A percentile compares a stretch with the other conserved stretches of the same genome.
Conservation (phyloP, 345 rosid species). For the Gossypium herbaceum region DNA sequence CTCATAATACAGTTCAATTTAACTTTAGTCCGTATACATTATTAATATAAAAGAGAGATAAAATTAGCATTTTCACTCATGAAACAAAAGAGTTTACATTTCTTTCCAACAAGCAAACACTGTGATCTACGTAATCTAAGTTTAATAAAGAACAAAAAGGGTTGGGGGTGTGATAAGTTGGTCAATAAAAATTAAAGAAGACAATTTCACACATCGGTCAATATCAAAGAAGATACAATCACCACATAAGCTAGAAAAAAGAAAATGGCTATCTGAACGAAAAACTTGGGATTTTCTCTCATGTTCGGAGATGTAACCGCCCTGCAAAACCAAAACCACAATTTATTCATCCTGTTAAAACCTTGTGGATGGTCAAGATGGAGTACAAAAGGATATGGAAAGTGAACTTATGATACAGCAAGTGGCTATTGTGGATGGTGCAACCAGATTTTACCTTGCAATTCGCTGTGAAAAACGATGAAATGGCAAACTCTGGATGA, state of each 20-base stretch:
- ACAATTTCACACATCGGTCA: slow-evolving; percentile 68
- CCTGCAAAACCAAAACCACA: slow-evolving; percentile 42
- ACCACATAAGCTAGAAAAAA: slow-evolving; percentile 88
- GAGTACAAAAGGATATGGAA: background rate
- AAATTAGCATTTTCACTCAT: background rate
- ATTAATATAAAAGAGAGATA: background rate
- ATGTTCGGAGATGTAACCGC: slow-evolving; percentile 97
- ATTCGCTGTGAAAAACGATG: slow-evolving; percentile 85
- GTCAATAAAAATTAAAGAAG: background rate
- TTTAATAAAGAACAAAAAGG: background rate
- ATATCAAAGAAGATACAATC: slow-evolving; percentile 88
- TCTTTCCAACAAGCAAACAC: background rate
- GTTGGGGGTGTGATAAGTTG: background rate
- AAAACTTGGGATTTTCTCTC: slow-evolving; percentile 94
- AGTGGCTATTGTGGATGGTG: background rate
- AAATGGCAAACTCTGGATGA: slow-evolving; percentile 94
- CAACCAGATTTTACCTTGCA: slow-evolving; percentile 53
- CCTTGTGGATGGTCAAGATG: background rate
- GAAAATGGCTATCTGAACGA: slow-evolving; percentile 83
- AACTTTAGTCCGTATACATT: background rate
- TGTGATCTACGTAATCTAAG: background rate
- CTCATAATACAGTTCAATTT: background rate
- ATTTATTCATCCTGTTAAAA: background rate
- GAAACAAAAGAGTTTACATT: background rate
- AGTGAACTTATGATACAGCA: background rate